Evolutionary conservation across 257 asterid species (phyloP).

Genomic region (Solanum arcanum): DNA sequence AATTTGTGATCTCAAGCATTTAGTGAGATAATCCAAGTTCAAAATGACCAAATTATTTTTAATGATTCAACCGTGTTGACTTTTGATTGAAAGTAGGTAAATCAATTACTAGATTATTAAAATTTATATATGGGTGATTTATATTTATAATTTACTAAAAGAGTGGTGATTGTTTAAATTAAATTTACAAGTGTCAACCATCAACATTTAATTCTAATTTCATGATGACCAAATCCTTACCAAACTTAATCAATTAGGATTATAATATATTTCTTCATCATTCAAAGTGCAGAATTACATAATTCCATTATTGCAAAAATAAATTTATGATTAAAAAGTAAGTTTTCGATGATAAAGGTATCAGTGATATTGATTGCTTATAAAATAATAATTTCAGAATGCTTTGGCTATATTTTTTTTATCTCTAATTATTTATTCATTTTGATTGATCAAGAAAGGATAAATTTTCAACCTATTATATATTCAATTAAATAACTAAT

Average conservation of each 20-base stretch:
- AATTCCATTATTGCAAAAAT: not conserved
- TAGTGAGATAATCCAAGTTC: not conserved
- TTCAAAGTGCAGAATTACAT: not conserved
- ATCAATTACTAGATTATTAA: not conserved
- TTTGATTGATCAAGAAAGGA: rapidly evolving
- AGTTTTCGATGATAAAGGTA: not conserved
- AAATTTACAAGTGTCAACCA: not conserved
- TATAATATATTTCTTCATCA: not conserved
- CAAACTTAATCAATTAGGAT: not conserved
- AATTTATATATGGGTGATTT: not conserved
- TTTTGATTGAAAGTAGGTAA: not conserved
- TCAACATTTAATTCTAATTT: not conserved
- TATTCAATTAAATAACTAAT: no score
- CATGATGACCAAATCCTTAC: not conserved
- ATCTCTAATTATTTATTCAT: no score
- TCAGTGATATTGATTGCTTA: not conserved
- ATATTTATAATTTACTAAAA: not conserved
- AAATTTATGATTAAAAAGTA: not conserved
- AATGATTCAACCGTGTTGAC: not conserved
- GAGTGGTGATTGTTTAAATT: not conserved
- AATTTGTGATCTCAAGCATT: not conserved
- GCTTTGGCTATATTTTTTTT: not conserved
- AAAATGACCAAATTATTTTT: not conserved
- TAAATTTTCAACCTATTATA: no score
- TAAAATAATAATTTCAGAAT: not conserved